Percentiles rank a stretch among this genome's conserved stretches.
Conservation (phyloP, 257 asterid genomes). For the Phtheirospermum japonicum region DNA sequence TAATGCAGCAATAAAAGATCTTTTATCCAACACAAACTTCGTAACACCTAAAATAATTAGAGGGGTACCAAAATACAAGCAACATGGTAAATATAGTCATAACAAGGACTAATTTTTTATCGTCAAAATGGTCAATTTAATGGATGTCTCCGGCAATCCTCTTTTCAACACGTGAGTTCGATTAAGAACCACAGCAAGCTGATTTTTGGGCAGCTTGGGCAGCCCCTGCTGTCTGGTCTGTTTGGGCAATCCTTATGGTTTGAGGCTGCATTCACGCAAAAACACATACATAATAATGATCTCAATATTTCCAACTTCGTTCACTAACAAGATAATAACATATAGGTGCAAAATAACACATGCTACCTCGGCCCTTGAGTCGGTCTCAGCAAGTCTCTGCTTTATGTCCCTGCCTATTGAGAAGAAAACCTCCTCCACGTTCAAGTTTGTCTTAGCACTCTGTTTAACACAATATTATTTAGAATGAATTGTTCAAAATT, state of each 20-base stretch:
- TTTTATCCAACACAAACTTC: constrained; percentile 35
- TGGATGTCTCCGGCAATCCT: constrained; percentile 30
- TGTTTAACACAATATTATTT: neutral
- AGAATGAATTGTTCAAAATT: neutral
- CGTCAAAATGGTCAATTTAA: constrained; percentile 38
- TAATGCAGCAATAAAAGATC: constrained; percentile 37
- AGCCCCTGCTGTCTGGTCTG: constrained; percentile 46
- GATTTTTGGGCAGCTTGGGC: constrained; percentile 65
- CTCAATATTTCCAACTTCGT: no score
- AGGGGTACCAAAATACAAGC: constrained; percentile 46
- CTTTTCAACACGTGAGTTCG: neutral
- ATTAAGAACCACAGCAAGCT: constrained; percentile 67
- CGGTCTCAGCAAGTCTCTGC: constrained; percentile 53
- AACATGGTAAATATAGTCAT: constrained; percentile 33
- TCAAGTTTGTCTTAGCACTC: constrained; percentile 68
- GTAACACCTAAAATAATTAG: constrained; percentile 42
- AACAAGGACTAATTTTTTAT: constrained; percentile 37
- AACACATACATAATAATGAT: neutral
- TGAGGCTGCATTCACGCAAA: constrained; percentile 51
- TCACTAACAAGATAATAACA: no score
- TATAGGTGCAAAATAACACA: neutral
- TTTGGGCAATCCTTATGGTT: constrained; percentile 53
- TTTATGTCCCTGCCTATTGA: constrained; percentile 89
- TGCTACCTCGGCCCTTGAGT: neutral
- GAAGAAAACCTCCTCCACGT: constrained; percentile 97